Percentiles rank a stretch among this genome's conserved stretches.
phyloP scores from a whole-genome alignment of 805 yeast species.

The Candida insectorum region DNA sequence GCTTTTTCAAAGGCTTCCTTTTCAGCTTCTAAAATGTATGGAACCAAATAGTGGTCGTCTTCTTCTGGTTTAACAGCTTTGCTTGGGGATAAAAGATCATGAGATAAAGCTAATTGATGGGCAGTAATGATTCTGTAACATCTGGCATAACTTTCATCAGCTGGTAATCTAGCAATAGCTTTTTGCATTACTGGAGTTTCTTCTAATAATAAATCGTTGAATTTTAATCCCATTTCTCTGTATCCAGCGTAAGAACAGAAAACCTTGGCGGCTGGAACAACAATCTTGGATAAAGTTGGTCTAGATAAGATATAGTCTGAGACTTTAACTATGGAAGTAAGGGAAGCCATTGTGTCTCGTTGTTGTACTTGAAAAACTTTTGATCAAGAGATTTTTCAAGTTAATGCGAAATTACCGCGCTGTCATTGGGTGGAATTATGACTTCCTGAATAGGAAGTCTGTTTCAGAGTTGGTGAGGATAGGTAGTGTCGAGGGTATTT shows the following conservation, averaged over 20 bases:
- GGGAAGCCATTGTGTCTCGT: slow-evolving; percentile 44
- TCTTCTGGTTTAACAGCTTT: slow-evolving; percentile 79
- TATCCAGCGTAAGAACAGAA: slow-evolving; percentile 80
- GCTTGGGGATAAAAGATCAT: slow-evolving; percentile 77
- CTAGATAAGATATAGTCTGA: slow-evolving; percentile 79
- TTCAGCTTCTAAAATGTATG: slow-evolving; percentile 91
- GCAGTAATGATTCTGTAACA: slow-evolving; percentile 90
- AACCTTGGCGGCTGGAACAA: slow-evolving; percentile 75
- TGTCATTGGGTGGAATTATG: slow-evolving; percentile 22
- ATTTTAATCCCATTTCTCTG: slow-evolving; percentile 89
- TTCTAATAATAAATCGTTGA: slow-evolving; percentile 84
- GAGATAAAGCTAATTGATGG: slow-evolving; percentile 80
- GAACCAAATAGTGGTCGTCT: slow-evolving; percentile 78
- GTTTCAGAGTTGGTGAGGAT: background rate
- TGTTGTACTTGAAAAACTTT: background rate
- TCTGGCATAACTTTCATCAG: slow-evolving; percentile 82
- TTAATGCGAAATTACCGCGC: slow-evolving; percentile 12
- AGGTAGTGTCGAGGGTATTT: background rate
- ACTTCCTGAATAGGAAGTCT: background rate
- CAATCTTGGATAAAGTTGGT: slow-evolving; percentile 71
- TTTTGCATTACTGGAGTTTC: slow-evolving; percentile 84
- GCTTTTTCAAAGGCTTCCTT: slow-evolving; percentile 85
- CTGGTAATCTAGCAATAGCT: slow-evolving; percentile 85
- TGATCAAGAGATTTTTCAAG: slow-evolving; percentile 1
- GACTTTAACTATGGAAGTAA: slow-evolving; percentile 67